Conservation (phyloP, 805 yeast genomes). For the Dipodascus geniculatus region DNA sequence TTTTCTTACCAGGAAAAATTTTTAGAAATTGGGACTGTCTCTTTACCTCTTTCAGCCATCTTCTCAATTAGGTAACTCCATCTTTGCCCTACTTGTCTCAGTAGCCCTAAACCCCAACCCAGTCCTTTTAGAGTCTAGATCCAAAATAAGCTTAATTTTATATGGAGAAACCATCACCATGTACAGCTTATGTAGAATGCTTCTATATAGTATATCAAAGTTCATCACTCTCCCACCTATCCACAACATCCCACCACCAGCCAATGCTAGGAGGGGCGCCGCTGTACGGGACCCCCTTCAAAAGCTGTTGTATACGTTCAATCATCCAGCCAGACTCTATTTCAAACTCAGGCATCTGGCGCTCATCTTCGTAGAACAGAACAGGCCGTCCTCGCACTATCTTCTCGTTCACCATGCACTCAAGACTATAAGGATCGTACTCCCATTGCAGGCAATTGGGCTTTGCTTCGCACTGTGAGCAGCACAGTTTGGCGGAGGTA, state of each 20-base stretch:
- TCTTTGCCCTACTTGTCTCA: too few relatives aligned
- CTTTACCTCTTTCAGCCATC: neutral
- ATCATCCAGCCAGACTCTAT: neutral
- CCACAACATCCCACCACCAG: neutral
- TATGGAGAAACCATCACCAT: too few relatives aligned
- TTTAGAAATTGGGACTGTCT: neutral
- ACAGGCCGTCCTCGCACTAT: neutral
- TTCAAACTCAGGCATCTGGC: neutral
- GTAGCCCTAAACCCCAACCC: too few relatives aligned
- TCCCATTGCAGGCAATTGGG: neutral
- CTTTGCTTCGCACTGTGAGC: neutral
- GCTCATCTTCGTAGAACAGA: neutral
- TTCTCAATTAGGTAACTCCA: neutral
- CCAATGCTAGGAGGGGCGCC: neutral
- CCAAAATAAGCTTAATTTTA: too few relatives aligned
- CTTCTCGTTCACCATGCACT: neutral
- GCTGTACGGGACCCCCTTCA: neutral
- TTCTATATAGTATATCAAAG: too few relatives aligned
- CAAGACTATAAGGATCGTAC: neutral
- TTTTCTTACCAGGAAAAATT: neutral
- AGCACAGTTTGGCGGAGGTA: neutral
- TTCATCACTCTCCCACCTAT: neutral
- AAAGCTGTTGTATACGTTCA: neutral
- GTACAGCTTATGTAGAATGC: too few relatives aligned
- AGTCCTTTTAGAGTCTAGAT: too few relatives aligned